Evolutionary conservation across 164 flowering plant genomes (phyloP).

Genomic region (Magnolia kwangsiensis): DNA sequence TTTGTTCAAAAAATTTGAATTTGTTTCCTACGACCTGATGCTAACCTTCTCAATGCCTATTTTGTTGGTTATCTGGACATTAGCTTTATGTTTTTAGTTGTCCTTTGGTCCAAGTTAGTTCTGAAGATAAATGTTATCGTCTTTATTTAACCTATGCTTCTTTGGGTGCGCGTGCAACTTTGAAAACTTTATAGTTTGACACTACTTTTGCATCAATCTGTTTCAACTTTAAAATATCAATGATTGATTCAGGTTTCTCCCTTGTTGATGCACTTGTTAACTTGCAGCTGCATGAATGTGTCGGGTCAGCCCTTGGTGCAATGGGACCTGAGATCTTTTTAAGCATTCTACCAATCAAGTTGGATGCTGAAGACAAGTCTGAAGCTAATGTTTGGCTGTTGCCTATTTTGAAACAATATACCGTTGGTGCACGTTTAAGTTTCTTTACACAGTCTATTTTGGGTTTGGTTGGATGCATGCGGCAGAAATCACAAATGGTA

Average conservation of each 20-base stretch:
- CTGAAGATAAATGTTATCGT: neutral
- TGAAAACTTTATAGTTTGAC: neutral
- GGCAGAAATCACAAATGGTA: conserved; percentile 65
- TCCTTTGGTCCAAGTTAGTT: neutral
- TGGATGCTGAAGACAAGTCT: conserved; percentile 62
- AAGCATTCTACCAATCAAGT: conserved; percentile 65
- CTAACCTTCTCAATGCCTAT: neutral
- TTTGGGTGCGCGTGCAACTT: neutral
- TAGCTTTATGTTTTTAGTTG: neutral
- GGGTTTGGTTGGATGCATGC: conserved; percentile 40
- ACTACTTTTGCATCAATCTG: conserved; percentile 1
- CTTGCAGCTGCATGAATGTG: conserved; percentile 79
- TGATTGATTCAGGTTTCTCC: conserved; percentile 4
- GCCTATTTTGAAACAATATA: conserved; percentile 84
- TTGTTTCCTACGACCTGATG: neutral
- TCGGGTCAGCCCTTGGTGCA: conserved; percentile 87
- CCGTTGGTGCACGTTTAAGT: conserved; percentile 68
- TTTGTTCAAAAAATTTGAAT: neutral
- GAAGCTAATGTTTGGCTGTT: conserved; percentile 79
- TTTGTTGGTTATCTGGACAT: neutral
- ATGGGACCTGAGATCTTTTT: conserved; percentile 82
- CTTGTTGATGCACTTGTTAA: conserved; percentile 6
- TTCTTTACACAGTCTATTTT: conserved; percentile 59
- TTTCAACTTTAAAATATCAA: neutral
- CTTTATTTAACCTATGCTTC: neutral